phyloP scores from a whole-genome alignment of 176 grass and related monocot species.

The Rhynchospora pubera region DNA sequence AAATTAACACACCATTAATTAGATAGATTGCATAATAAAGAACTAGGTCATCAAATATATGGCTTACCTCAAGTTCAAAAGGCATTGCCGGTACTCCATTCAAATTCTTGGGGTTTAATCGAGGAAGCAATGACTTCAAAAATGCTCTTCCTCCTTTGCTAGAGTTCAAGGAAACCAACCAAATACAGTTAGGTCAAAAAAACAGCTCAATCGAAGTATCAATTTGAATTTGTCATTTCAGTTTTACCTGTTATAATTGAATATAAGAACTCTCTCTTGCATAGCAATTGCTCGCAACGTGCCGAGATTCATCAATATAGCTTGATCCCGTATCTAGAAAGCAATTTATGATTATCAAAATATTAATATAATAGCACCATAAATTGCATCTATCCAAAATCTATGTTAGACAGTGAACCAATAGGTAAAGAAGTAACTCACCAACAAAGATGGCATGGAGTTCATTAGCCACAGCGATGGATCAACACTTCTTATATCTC shows the following conservation, averaged over 20 bases:
- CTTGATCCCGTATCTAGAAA: slow-evolving; percentile 86
- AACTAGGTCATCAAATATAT: neutral
- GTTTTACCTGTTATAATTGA: slow-evolving; percentile 88
- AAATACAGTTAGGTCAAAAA: slow-evolving; percentile 13
- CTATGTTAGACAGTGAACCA: too few relatives aligned
- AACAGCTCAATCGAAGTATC: neutral
- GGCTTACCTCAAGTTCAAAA: slow-evolving; percentile 97
- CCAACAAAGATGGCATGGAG: slow-evolving; percentile 93
- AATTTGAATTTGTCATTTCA: neutral
- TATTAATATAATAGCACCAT: slow-evolving; percentile 18
- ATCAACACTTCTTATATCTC: slow-evolving; percentile 94
- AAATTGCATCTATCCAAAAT: too few relatives aligned
- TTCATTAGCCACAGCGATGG: slow-evolving; percentile 95
- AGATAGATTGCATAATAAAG: slow-evolving; percentile 5
- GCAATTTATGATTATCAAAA: slow-evolving; percentile 15
- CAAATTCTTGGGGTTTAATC: slow-evolving; percentile 78
- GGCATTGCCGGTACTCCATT: slow-evolving; percentile 78
- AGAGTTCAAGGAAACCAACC: slow-evolving; percentile 28
- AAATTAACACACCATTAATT: neutral
- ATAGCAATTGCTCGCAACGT: slow-evolving; percentile 93
- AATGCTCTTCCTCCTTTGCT: slow-evolving; percentile 81
- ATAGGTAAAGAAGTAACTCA: slow-evolving; percentile 25
- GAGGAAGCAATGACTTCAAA: slow-evolving; percentile 60
- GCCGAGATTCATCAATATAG: slow-evolving; percentile 90
- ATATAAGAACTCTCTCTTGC: slow-evolving; percentile 81